Evolutionary conservation across 208 protist genomes (phyloP).

Genomic region (Wallacemonas rigidus): DNA sequence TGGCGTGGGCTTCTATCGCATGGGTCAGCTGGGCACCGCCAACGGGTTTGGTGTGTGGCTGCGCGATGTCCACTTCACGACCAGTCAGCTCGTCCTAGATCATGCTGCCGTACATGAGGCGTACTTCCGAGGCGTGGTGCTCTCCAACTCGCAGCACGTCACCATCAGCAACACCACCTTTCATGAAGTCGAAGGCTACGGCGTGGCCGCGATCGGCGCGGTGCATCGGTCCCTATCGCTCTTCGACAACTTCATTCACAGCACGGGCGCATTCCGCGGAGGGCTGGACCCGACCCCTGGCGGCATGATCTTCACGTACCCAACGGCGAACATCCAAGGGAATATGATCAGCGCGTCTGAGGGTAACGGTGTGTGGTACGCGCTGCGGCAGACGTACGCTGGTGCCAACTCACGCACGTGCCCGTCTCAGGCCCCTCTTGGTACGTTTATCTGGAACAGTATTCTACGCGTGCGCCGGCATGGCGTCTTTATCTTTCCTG

Average conservation of each 20-base stretch:
- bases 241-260: slow-evolving; percentile 20
- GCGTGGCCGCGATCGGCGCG: slow-evolving; percentile 33
- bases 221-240: slow-evolving; percentile 23
- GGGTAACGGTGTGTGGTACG: slow-evolving; percentile 42
- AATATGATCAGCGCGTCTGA: slow-evolving; percentile 28
- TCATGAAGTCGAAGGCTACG: slow-evolving; percentile 30
- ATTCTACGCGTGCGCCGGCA: slow-evolving; percentile 30
- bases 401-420: slow-evolving; percentile 24
- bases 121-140: slow-evolving; percentile 41
- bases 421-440: slow-evolving; percentile 21
- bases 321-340: slow-evolving; percentile 24
- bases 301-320: slow-evolving; percentile 31
- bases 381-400: slow-evolving; percentile 34
- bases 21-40: slow-evolving; percentile 39
- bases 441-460: slow-evolving; percentile 24
- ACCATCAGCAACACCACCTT: slow-evolving; percentile 23
- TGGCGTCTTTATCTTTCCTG: slow-evolving; percentile 36
- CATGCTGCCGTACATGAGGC: slow-evolving; percentile 32
- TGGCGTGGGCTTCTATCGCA: slow-evolving; percentile 38
- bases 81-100: slow-evolving; percentile 22
- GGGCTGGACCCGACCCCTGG: slow-evolving; percentile 30
- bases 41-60: slow-evolving; percentile 35
- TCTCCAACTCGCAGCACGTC: slow-evolving; percentile 34
- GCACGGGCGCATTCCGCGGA: slow-evolving; percentile 21
- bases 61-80: slow-evolving; percentile 18